Evolutionary conservation across 352 stramenopile genomes (phyloP).

Genomic region (Achlya hypogyna): DNA sequence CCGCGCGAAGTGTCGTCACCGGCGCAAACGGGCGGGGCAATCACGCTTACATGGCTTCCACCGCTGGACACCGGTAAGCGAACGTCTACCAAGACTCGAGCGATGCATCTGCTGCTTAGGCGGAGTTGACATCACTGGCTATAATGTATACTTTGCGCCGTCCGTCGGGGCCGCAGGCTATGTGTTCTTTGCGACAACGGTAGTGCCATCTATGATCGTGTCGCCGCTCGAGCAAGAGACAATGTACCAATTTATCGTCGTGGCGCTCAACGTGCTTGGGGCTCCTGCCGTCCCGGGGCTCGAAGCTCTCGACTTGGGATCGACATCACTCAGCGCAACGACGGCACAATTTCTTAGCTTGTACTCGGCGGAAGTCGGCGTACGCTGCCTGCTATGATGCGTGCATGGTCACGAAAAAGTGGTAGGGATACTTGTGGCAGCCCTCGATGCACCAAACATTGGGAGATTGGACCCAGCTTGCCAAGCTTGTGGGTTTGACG

Average conservation of each 20-base stretch:
- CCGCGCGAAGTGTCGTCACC: neutral
- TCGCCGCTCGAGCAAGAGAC: neutral
- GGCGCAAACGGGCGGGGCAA: slow-evolving; percentile 6
- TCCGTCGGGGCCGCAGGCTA: neutral
- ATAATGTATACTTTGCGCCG: slow-evolving; percentile 2
- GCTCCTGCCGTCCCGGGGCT: neutral
- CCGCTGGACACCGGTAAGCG: slow-evolving; percentile 7
- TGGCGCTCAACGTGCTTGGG: neutral
- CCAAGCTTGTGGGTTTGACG: neutral
- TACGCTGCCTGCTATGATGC: neutral
- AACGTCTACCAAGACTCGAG: neutral
- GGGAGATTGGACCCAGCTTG: neutral
- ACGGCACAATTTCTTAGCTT: neutral
- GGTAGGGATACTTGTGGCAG: neutral
- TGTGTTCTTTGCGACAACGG: neutral
- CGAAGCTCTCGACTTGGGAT: neutral
- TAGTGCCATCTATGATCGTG: neutral
- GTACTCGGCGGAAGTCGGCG: neutral
- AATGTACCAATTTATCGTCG: neutral
- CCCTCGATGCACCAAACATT: neutral
- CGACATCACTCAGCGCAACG: neutral
- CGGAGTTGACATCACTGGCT: neutral
- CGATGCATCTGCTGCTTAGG: neutral
- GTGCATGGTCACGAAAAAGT: neutral
- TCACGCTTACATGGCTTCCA: slow-evolving; percentile 4